Base-by-base conservation (phyloP, 345 rosid species). In the Pistacia integerrima region DNA sequence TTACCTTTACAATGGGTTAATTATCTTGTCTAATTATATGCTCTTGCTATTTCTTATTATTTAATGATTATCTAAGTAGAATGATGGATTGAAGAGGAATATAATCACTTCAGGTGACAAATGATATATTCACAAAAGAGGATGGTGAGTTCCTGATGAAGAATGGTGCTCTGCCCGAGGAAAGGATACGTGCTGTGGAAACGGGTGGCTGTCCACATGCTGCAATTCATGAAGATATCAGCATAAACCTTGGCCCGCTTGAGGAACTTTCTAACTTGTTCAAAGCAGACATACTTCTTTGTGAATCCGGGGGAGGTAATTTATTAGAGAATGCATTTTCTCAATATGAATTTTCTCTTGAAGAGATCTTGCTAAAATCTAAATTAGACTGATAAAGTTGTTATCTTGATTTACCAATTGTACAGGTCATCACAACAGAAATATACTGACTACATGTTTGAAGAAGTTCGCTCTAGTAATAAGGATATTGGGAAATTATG, bases 141-240 rank as follows among this genome's bases (percentile, higher is more conserved):
- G 99, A 93, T 74, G 98, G 94, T 56, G 98, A 93, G 83, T 96
- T 96, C 88, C 86, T 96, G 86, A 90, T 93, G 79, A 92, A 93
- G 83, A 79, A 96, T 58, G 98, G 94, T 14, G 99, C 98, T 62
- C 93, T 93, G 71, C 97, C 97, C 16, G 94, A 87, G 77, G 98
- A 93, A 85, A 88, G 99, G 83, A 93, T 96, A 11, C 93, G 90
- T 4, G 98, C 99, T 63, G 90, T 93, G 51, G 98, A 96, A 84
- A 96, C 98, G 0, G 98, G 99, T 82, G 99, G 97, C 52, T 92
- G 99, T 69, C 97, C 98, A 8, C 99, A 93, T 69, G 98, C 98
- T n/a, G 99, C 99, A 0, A 96, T 96, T 76, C 97, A 95, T 74
- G 98, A 96, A 85, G 98, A 96, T 76, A 96, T 96, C 87, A 96